These are phyloP conservation scores for Pisolithus sp. DNA, from an alignment of 768 basidiomycete genomes.

Conservation along the genomic window DNA sequence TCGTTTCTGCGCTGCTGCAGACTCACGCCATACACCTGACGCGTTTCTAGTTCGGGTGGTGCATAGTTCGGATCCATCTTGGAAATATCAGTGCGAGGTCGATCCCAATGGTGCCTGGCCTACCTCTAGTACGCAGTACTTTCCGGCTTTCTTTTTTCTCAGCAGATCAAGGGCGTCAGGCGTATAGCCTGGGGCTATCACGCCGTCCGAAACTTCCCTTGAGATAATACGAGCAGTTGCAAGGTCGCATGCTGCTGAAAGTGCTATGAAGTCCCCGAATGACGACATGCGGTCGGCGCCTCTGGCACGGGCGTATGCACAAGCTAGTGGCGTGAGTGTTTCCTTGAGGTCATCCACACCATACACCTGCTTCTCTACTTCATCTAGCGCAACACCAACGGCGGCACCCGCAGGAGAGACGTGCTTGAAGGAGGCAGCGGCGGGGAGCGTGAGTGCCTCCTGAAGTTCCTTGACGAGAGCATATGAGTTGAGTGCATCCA, in stretches of 20 bases:
- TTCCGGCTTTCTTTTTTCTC: slow-evolving; percentile 94
- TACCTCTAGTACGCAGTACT: slow-evolving; percentile 96
- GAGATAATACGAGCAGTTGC: slow-evolving; percentile 96
- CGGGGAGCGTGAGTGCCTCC: slow-evolving; percentile 80
- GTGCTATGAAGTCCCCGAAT: slow-evolving; percentile 97
- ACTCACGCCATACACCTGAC: slow-evolving; percentile 90
- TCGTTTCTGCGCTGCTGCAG: slow-evolving; percentile 91
- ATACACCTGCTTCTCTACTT: slow-evolving; percentile 87
- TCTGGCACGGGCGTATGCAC: slow-evolving; percentile 93
- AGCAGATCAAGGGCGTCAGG: slow-evolving; percentile 84
- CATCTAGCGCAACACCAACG: slow-evolving; percentile 77
- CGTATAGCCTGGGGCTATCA: slow-evolving; percentile 93
- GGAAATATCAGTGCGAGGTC: slow-evolving; percentile 6
- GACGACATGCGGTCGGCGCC: slow-evolving; percentile 99
- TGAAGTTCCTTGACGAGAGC: slow-evolving; percentile 93
- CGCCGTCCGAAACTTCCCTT: slow-evolving; percentile 97
- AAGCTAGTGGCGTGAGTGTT: slow-evolving; percentile 79
- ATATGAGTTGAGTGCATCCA: slow-evolving; percentile 96
- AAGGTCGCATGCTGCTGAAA: slow-evolving; percentile 88
- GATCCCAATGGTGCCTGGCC: slow-evolving; percentile 2
- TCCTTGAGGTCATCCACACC: slow-evolving; percentile 95
- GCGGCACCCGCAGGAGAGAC: slow-evolving; percentile 98
- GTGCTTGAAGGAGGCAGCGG: slow-evolving; percentile 99
- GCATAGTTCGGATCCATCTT: slow-evolving; percentile 86
- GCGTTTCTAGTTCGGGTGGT: slow-evolving; percentile 79